Evolutionary conservation across 2,329 filamentous ascomycete species (phyloP).

Genomic region (Fusarium udum): DNA sequence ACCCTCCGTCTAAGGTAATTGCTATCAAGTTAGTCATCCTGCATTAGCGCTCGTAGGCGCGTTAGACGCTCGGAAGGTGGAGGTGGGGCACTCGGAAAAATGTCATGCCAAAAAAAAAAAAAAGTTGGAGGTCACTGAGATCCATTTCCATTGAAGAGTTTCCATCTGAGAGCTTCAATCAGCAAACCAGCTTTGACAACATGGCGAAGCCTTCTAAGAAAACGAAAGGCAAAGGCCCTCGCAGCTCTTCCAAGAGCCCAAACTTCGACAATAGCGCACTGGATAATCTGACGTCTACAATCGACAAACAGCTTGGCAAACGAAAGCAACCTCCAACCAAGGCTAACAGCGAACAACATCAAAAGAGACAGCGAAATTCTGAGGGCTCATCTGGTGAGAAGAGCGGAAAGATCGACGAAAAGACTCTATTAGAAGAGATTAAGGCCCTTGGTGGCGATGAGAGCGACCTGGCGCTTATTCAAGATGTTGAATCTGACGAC

Average conservation of each 20-base stretch:
- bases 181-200: constrained; percentile 7
- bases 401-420: constrained; percentile 43
- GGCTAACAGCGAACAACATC: constrained; percentile 46
- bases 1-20: constrained; percentile 2
- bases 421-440: constrained; percentile 68
- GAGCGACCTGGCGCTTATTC: constrained; percentile 69
- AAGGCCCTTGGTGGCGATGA: constrained; percentile 72
- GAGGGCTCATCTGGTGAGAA: constrained; percentile 37
- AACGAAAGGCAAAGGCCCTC: constrained; percentile 48
- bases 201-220: constrained; percentile 53
- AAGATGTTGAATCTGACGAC: constrained; percentile 58
- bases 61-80: constrained; percentile 31
- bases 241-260: constrained; percentile 31
- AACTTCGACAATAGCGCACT: constrained; percentile 61
- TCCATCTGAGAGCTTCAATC: constrained; percentile 29
- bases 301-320: constrained; percentile 64
- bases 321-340: constrained; percentile 54
- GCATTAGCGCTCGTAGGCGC: constrained; percentile 28
- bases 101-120: constrained; percentile 33
- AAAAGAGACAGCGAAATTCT: constrained; percentile 52
- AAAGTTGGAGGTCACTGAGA: constrained; percentile 34
- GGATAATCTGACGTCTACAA: constrained; percentile 63
- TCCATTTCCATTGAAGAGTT: constrained; percentile 30
- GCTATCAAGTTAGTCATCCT: constrained; percentile 10
- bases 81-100: constrained; percentile 32